These are phyloP conservation scores for Chaetomium globosum DNA, from an alignment of 2,329 filamentous ascomycete genomes.

Conservation along the genomic window DNA sequence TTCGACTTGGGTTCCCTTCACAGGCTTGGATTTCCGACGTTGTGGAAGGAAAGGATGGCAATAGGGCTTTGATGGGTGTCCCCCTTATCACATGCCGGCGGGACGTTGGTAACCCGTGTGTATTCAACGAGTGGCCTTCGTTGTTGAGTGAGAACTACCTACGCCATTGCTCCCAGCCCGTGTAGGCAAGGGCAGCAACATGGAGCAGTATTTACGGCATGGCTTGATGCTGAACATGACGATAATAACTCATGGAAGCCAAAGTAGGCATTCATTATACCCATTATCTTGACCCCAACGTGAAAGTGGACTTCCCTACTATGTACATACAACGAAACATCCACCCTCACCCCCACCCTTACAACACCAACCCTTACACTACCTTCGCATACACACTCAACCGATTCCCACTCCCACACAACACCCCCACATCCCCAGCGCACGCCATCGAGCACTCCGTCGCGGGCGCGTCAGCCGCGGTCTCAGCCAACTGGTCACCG, in stretches of 20 bases:
- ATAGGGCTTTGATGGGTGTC: too few species aligned
- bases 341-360: conserved; percentile 23
- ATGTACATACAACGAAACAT: conserved; percentile 20
- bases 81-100: too few species aligned
- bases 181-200: background rate
- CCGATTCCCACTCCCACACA: conserved; percentile 47
- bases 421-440: conserved; percentile 43
- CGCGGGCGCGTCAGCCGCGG: conserved; percentile 36
- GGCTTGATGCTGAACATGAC: background rate
- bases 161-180: too few species aligned
- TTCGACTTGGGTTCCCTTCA: background rate
- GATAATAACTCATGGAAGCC: background rate
- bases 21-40: too few species aligned
- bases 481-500: conserved; percentile 42
- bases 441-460: conserved; percentile 49
- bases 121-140: background rate
- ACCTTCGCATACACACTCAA: conserved; percentile 39
- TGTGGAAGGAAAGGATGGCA: too few species aligned
- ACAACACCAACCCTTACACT: too few species aligned
- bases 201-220: background rate
- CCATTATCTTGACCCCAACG: background rate
- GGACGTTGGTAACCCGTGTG: background rate
- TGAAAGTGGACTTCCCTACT: background rate
- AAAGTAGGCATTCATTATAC: too few species aligned
- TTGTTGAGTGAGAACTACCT: too few species aligned